Base-by-base conservation (phyloP, 1,284 basidiomycete genomes). In the Apiotrichum sp. region DNA sequence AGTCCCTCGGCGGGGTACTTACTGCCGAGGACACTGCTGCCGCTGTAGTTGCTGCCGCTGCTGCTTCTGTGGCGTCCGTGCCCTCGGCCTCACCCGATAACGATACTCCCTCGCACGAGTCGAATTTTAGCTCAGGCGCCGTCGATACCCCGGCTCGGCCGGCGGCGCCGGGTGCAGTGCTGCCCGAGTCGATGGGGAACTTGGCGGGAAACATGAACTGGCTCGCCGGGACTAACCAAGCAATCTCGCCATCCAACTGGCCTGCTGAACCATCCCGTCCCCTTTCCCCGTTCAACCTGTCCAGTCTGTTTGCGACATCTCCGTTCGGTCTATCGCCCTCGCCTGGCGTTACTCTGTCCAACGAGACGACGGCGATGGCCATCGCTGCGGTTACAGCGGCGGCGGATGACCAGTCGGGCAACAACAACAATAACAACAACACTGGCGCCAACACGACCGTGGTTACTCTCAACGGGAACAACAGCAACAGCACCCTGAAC, bases 161-260 rank as follows among this genome's bases (percentile, higher is more conserved):
- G 58, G 61, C 61, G 61, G 61, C 61, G 61, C 61, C 61, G 61
- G 61, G 58, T 50, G 57, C 58, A 52, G 48, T 58, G 47, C 55
- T 64, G 52, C 59, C 62, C 57, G 65, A 69, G 59, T 59, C 62
- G 47, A 63, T 66, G 59, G 70, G 65, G 52, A 65, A 65, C 65
- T 66, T 70, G 64, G 64, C 66, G 47, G 66, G 62, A 55, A 58
- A 67, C 57, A 72, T 74, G 67, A 70, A 66, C 62, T 74, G 72
- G 72, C 55, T 73, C 16, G 38, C 53, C 11, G 41, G 40, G 39
- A 43, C 33, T 39, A 48, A 43, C 43, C 38, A 53, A 14, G 52
- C 50, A 31, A 48, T 31, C 31, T n/a, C 22, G 16, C 49, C 41
- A 4, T 45, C 44, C 3, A 56, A 47, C 50, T 55, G 53, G 53